Conservation (phyloP, 345 rosid species). For the Diplotaxis tenuifolia region DNA sequence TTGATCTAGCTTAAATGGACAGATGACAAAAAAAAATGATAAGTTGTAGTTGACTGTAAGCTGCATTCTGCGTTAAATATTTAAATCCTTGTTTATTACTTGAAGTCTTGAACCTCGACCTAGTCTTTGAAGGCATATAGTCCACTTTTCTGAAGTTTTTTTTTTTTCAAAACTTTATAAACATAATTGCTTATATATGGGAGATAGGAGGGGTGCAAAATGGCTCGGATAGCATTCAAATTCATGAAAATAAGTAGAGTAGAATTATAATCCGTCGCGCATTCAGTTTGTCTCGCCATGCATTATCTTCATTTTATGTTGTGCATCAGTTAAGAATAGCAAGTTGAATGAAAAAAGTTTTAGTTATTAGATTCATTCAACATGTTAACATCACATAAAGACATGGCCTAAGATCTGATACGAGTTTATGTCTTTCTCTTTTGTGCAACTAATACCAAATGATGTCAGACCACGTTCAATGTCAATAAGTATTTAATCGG, state of each 20-base stretch:
- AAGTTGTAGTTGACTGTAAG: background rate
- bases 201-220: background rate
- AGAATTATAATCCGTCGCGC: no score
- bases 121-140: background rate
- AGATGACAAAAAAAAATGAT: no score
- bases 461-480: background rate
- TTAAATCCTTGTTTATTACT: background rate
- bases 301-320: background rate
- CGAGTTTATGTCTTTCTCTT: background rate
- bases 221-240: background rate
- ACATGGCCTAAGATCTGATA: background rate
- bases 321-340: background rate
- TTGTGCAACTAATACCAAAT: background rate
- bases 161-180: background rate
- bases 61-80: background rate
- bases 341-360: no score
- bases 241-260: no score
- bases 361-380: no score
- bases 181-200: background rate
- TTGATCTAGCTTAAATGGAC: no score
- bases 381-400: no score
- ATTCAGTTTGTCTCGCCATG: background rate
- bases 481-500: background rate
- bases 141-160: background rate
- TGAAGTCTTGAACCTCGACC: background rate